Conservation (phyloP, 2,329 filamentous ascomycete genomes). For the Aspergillus brasiliensis region DNA sequence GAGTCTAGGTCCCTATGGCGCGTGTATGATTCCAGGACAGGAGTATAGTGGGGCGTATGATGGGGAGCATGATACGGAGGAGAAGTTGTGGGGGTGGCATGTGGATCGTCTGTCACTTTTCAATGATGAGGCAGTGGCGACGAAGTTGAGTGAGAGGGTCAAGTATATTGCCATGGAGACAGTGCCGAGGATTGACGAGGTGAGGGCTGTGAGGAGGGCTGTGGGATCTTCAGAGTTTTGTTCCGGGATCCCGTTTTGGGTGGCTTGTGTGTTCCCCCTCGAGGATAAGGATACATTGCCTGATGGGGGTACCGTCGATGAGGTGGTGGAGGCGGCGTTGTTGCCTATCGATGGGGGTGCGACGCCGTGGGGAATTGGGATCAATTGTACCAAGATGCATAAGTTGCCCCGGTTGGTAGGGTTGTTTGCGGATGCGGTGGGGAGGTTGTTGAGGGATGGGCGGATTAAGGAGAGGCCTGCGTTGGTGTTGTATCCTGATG, state of each 20-base stretch:
- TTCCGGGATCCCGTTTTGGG: constrained; percentile 56
- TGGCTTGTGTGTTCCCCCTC: constrained; percentile 64
- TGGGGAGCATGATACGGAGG: constrained; percentile 45
- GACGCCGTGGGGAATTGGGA: constrained; percentile 63
- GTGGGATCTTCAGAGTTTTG: constrained; percentile 3
- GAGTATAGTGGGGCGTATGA: constrained; percentile 68
- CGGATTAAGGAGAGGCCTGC: constrained; percentile 45
- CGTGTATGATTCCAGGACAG: constrained; percentile 65
- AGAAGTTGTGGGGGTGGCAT: constrained; percentile 60
- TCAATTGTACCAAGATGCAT: constrained; percentile 62
- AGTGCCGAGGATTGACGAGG: constrained; percentile 63
- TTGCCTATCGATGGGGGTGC: constrained; percentile 17
- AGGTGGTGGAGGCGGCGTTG: constrained; percentile 47
- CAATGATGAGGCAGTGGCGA: constrained; percentile 31
- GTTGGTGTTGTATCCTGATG: constrained; percentile 68
- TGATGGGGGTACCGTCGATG: constrained; percentile 54
- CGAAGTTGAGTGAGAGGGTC: constrained; percentile 38
- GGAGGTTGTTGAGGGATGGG: constrained; percentile 42
- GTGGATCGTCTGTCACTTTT: constrained; percentile 57
- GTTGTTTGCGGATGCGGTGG: constrained; percentile 35
- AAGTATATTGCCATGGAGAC: constrained; percentile 67
- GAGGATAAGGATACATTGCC: constrained; percentile 54
- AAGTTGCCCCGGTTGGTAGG: constrained; percentile 26
- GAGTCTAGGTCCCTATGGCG: constrained; percentile 67
- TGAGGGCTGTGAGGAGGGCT: constrained; percentile 55